These are phyloP conservation scores for Boehmeria nivea DNA, from an alignment of 306 rosid genomes.

Conservation along the genomic window DNA sequence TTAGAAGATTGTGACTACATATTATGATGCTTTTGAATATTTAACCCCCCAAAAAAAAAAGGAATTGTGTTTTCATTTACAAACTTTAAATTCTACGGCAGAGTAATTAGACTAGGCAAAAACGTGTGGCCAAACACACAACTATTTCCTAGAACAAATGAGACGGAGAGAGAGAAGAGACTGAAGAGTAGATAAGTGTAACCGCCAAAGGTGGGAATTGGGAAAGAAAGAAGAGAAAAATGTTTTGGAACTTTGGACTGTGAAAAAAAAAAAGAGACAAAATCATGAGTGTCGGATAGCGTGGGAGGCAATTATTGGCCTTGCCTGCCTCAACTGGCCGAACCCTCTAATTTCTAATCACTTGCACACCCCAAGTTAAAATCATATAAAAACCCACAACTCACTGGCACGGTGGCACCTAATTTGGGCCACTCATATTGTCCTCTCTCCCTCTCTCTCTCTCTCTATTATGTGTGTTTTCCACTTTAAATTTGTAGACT, in stretches of 20 bases:
- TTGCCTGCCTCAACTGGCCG: slow-evolving; percentile 10
- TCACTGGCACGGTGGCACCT: too few species aligned
- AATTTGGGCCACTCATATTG: neutral
- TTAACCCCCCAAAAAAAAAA: too few species aligned
- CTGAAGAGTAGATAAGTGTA: too few species aligned
- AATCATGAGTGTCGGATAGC: slow-evolving; percentile 33
- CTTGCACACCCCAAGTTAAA: too few species aligned
- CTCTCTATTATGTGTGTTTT: neutral
- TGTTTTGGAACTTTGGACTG: neutral
- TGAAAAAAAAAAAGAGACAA: slow-evolving; percentile 10
- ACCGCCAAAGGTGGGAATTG: slow-evolving; percentile 6
- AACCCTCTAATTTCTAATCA: neutral
- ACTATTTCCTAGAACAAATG: neutral
- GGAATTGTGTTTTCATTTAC: too few species aligned
- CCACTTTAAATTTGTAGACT: neutral
- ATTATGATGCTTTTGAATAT: too few species aligned
- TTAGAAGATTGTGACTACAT: neutral
- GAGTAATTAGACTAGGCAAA: neutral
- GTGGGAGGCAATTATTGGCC: slow-evolving; percentile 30
- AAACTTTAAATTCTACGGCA: too few species aligned
- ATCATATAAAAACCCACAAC: too few species aligned
- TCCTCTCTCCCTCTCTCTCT: neutral
- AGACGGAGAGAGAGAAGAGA: too few species aligned
- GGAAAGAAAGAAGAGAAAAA: neutral
- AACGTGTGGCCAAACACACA: neutral